Percentiles rank a stretch among this genome's conserved stretches.
Conservation (phyloP, 176 grass and related monocot species). For the Oryza brachyantha region DNA sequence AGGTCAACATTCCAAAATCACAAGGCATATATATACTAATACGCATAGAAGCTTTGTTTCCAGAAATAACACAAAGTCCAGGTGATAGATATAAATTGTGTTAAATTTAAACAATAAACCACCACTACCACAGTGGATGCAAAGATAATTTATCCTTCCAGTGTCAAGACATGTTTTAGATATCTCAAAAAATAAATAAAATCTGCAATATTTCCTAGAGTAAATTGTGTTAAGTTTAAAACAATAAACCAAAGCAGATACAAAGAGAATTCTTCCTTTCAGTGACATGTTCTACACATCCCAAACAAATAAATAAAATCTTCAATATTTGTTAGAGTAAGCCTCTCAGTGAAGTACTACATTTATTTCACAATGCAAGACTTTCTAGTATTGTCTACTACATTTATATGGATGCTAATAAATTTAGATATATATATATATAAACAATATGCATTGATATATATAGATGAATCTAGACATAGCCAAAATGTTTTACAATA, state of each 20-base stretch:
- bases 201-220: background rate
- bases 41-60: background rate
- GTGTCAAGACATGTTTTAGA: background rate
- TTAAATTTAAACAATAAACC: constrained; percentile 22
- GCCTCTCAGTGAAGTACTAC: background rate
- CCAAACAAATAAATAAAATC: constrained; percentile 14
- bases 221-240: background rate
- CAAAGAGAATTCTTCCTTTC: background rate
- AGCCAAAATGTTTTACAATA: no score
- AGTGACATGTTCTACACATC: background rate
- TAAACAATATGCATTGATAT: no score
- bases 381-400: no score
- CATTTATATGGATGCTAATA: no score
- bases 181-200: constrained; percentile 16
- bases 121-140: constrained; percentile 1
- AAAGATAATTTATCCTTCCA: background rate
- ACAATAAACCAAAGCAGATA: constrained; percentile 5
- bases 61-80: background rate
- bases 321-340: background rate
- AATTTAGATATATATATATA: no score
- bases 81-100: background rate
- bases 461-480: no score
- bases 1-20: constrained; percentile 3
- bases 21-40: background rate
- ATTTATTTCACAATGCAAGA: no score